Base-by-base conservation (phyloP, 768 basidiomycete species). In the Kwoniella botswanensis region DNA sequence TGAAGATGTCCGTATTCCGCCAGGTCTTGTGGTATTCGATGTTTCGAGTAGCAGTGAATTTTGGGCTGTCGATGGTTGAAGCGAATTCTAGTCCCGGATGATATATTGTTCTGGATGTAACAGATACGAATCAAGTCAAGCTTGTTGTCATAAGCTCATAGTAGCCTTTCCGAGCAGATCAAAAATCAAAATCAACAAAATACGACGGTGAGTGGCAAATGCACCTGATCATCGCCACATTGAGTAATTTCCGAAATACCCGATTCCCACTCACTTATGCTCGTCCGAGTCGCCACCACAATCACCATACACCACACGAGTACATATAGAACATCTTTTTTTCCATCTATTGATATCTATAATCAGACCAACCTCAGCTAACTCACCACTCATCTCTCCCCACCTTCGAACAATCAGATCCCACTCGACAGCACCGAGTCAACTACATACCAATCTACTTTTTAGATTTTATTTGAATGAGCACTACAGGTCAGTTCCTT, bases 401-500 rank as follows among this genome's bases (percentile, higher is more conserved):
- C 24, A 21, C 46, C n/a, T 43, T 62, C 54, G 29, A 7, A 35
- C 53, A 21, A 43, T 2, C 67, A 46, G 17, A 17, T 41, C 35
- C 50, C 41, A 61, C 43, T 63, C 42, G 41, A 55, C 29, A 52
- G 18, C 21, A 44, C 21, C 24, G 50, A 35, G 41, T 55, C 35
- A 68, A 59, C 13, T 18, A 68, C 54, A 61, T 11, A 22, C 15
- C 26, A 52, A 42, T 52, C 17, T 22, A 17, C 43, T 57, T 60
- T 68, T 52, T 69, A 21, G 42, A 64, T 59, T 18, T 26, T 70
- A 70, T 68, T 79, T 83, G 76, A 78, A 82, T 82, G 82, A 82
- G 79, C 81, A 79, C 82, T 74, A 79, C 79, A 77, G 73, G 83
- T 84, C 58, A 67, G 83, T 78, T 7, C 35, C 4, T 4, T 35